Evolutionary conservation across 306 rosid genomes (phyloP), one percentile per base, ranked within the genome.

Genomic region (Gleditsia sinensis): DNA sequence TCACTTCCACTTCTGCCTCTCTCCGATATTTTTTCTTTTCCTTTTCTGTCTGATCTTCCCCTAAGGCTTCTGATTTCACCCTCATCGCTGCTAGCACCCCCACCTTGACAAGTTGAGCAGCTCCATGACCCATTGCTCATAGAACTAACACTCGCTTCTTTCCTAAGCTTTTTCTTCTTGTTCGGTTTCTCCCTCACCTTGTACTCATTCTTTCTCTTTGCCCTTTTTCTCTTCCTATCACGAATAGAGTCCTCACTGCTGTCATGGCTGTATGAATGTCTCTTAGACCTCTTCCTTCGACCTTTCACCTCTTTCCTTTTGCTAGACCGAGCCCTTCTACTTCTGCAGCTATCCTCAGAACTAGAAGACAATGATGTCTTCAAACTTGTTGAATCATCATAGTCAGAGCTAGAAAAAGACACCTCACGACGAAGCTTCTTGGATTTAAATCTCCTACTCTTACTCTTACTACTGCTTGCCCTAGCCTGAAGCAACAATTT

Each of bases 351-450:
- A 72, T 84, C 96, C 67, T 80, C 92, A 48, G 89, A 80, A 72
- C 90, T 63, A 78, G 90, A 85, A 56, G 86, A 81, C 5, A 80
- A 74, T 14, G 68, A 75, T 20, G 85, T 71, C 32, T 75, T 64
- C 39, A 83, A 78, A 66, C 78, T 74, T 57, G 66, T 81, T 4
- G 87, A 86, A 83, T 82, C 93, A 67, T 83, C 87, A 25, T 70
- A 76, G 30, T 78, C 91, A n/a, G 78, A 76, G 64, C 62, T 67
- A 25, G 87, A 87, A 75, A 60, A 65, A 68, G 92, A 89, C 27
- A 75, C 87, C 73, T 82, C 81, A 10, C 25, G 85, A 14, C 21
- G 85, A 83, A 75, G 84, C 88, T 84, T 92, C 96, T 86, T 94
- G 74, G 93, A 84, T 84, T 79, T 82, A 74, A 43, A 7, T 77